Conservation (phyloP, 257 asterid genomes). For the Solanum chmielewskii region DNA sequence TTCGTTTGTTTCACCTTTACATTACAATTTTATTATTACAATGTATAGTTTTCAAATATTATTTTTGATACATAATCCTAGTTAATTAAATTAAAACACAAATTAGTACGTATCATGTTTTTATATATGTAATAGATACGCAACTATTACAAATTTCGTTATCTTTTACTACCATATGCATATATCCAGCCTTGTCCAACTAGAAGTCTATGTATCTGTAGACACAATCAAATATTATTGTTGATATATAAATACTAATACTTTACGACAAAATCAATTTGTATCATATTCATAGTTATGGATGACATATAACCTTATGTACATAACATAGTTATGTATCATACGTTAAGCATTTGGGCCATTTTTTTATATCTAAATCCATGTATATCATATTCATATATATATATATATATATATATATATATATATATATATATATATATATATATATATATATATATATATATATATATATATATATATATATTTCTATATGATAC, state of each 20-base stretch:
- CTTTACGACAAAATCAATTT: too few species aligned
- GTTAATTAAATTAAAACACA: too few species aligned
- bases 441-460: too few species aligned
- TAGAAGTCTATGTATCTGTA: neutral
- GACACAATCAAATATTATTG: neutral
- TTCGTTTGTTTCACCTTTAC: neutral
- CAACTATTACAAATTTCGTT: neutral
- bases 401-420: too few species aligned
- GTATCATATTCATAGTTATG: neutral
- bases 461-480: too few species aligned
- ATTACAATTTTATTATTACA: too few species aligned
- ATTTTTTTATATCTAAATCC: too few species aligned
- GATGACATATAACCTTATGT: neutral
- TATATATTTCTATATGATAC: too few species aligned
- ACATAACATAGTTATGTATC: neutral
- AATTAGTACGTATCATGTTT: neutral
- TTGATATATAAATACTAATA: neutral
- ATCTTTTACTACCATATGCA: neutral
- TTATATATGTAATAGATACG: too few species aligned
- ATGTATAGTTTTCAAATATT: neutral
- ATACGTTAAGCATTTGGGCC: neutral
- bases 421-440: too few species aligned
- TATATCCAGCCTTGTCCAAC: neutral
- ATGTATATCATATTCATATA: too few species aligned
- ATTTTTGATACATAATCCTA: neutral